Evolutionary conservation across 1,284 basidiomycete genomes (phyloP).

Genomic region (Cryptococcus depauperatus): DNA sequence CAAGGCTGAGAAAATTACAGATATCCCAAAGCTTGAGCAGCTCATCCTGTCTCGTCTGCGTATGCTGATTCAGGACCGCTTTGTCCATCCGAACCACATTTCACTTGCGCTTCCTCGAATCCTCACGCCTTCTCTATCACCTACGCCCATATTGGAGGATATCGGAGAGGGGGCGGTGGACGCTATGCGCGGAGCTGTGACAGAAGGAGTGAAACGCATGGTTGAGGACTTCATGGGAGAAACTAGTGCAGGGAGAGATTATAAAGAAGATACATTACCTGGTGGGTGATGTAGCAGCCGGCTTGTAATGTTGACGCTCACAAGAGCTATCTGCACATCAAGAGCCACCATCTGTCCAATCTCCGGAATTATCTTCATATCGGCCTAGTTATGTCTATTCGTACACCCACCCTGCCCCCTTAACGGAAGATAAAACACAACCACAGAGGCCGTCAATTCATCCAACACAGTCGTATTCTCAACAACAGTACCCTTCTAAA

Average conservation of each 20-base stretch:
- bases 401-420: no score
- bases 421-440: no score
- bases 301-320: no score
- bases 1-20: constrained; percentile 26
- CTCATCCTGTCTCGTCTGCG: constrained; percentile 50
- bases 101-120: constrained; percentile 46
- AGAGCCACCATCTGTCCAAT: neutral
- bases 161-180: constrained; percentile 25
- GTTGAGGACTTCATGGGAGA: constrained; percentile 17
- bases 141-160: constrained; percentile 23
- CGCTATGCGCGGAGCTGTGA: constrained; percentile 24
- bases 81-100: constrained; percentile 49
- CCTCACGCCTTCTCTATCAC: constrained; percentile 21
- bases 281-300: no score
- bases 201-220: constrained; percentile 17
- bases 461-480: no score
- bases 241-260: neutral
- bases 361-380: neutral
- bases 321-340: no score
- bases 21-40: constrained; percentile 55
- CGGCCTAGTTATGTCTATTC: no score
- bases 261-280: no score
- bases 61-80: constrained; percentile 47
- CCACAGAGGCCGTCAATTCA: no score
- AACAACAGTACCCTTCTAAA: no score